Evolutionary conservation across 768 basidiomycete genomes (phyloP).

Genomic region (Pleurotus djamor): DNA sequence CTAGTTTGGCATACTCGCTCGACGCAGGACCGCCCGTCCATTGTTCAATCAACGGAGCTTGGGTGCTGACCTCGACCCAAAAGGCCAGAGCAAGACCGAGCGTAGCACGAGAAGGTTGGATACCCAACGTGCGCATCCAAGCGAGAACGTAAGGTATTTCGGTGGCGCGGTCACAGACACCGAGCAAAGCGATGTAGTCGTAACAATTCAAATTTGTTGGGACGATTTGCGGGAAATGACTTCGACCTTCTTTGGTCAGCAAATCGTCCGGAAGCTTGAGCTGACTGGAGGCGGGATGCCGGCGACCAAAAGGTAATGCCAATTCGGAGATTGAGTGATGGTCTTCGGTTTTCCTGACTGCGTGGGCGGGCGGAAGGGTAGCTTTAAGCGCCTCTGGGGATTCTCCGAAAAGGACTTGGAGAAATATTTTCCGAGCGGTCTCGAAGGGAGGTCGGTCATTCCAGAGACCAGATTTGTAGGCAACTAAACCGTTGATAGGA

Average conservation of each 20-base stretch:
- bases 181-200: conserved; percentile 61
- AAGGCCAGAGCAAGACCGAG: conserved; percentile 63
- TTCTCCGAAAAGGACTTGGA: conserved; percentile 54
- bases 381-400: conserved; percentile 18
- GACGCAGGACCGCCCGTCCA: conserved; percentile 29
- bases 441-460: conserved; percentile 39
- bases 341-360: conserved; percentile 1
- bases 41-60: conserved; percentile 56
- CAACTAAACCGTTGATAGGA: conserved; percentile 16
- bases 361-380: conserved; percentile 11
- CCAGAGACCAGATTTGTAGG: conserved; percentile 42
- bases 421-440: conserved; percentile 51
- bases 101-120: conserved; percentile 52
- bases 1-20: conserved; percentile 41
- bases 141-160: conserved; percentile 69
- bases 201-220: conserved; percentile 53
- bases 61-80: conserved; percentile 69
- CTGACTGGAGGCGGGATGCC: neutral
- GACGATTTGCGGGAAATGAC: conserved; percentile 25
- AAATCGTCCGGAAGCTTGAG: neutral
- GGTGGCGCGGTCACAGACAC: conserved; percentile 38
- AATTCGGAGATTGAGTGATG: conserved; percentile 4
- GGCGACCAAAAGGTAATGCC: neutral
- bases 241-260: neutral
- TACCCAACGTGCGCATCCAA: conserved; percentile 68